These are phyloP conservation scores for slime mould (Dictyostelium discoideum) DNA, from an alignment of 78 protist species.

Conservation along the genomic window dicty_2.7 NC_007088.5:812501-813000, in stretches of 20 bases:
- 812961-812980: slow-evolving; percentile 60
- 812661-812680: not conserved
- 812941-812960: slow-evolving; percentile 55
- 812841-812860: slow-evolving; percentile 54
- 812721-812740: not conserved
- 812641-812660: not conserved
- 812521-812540: not conserved
- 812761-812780: slow-evolving; percentile 80
- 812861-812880: slow-evolving; percentile 72
- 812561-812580: too few species aligned
- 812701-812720: not conserved
- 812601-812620: not conserved
- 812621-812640: not conserved
- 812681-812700: not conserved
- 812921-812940: slow-evolving; percentile 74
- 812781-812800: slow-evolving; percentile 72
- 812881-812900: slow-evolving; percentile 64
- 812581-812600: not conserved
- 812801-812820: slow-evolving; percentile 73
- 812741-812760: slow-evolving; percentile 40
- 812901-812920: slow-evolving; percentile 79
- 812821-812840: slow-evolving; percentile 47
- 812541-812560: not conserved
- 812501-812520: not conserved
- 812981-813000: slow-evolving; percentile 52